Percentiles rank a stretch among this genome's conserved stretches.
Conservation (phyloP, 2,329 filamentous ascomycete species). For the Epichloe gansuensis region DNA sequence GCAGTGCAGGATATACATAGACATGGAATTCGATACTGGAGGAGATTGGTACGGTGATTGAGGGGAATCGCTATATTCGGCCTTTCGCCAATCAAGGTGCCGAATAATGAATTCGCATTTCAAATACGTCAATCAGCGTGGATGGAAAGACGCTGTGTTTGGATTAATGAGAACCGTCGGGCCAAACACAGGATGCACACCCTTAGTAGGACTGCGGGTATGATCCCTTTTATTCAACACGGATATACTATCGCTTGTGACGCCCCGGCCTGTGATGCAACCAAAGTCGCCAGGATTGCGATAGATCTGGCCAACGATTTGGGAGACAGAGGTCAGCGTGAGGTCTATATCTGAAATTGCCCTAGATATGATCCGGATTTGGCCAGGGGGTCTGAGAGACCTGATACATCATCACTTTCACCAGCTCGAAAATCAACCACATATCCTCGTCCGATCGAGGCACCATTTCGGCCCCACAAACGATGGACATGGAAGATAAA, state of each 20-base stretch:
- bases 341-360: constrained; percentile 4
- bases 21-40: neutral
- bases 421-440: neutral
- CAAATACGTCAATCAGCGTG: constrained; percentile 8
- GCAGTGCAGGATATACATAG: neutral
- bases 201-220: no score
- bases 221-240: no score
- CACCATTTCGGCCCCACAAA: no score
- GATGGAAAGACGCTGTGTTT: constrained; percentile 10
- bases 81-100: neutral
- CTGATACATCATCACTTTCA: neutral
- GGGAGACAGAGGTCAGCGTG: neutral
- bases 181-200: no score
- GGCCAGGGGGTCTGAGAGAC: neutral
- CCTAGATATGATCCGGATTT: neutral
- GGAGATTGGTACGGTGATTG: neutral
- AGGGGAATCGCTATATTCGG: neutral
- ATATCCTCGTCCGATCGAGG: no score
- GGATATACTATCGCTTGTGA: no score
- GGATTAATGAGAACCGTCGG: neutral
- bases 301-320: neutral
- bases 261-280: no score
- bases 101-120: constrained; percentile 5
- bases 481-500: no score
- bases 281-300: neutral